Base-by-base conservation (phyloP, 805 yeast genomes). In the Metschnikowia gruessii region DNA sequence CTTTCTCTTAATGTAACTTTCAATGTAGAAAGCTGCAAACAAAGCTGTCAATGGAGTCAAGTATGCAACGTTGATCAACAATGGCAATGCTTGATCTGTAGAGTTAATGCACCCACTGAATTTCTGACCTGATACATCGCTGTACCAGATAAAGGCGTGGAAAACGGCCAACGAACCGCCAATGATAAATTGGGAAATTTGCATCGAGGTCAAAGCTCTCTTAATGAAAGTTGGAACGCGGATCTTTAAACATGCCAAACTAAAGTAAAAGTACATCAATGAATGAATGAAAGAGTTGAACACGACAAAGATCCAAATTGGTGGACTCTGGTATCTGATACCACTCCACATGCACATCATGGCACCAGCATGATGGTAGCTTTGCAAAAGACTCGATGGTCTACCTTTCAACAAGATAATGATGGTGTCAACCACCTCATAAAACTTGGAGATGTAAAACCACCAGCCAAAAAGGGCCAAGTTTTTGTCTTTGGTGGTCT, bases 331-430 rank as follows among this genome's bases (percentile, higher is more conserved):
- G 64, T 69, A 84, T 47, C 89, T 69, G 46, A 82, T 77, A 2
- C 90, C 90, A 7, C 86, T 78, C 89, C 89, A 84, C 90, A 84
- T 84, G 49, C 87, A 82, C 65, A 84, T 68, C 81, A 84, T 84
- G 40, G 90, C 90, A 21, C 90, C 90, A 4, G 89, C 78, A 62
- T 84, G 90, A 61, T 84, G 90, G 65, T 84, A 84, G 47, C 85
- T 79, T 64, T 84, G 90, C 58, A 84, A 70, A 47, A 84, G 66
- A 5, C 84, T 78, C 12, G 85, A 78, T 13, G 81, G 84, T 60
- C 75, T 74, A 36, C 90, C 90, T 63, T 84, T 84, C 48, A 82
- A 68, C 45, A 84, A 68, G 46, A 84, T 84, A 54, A 84, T 80
- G 30, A 77, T 62, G 4, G 90, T 84, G 63, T 84, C 90, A 15